A percentile compares a stretch with the other conserved stretches of the same genome.
Conservation (phyloP, 1,284 basidiomycete genomes). For the Pyrrhoderma noxium region DNA sequence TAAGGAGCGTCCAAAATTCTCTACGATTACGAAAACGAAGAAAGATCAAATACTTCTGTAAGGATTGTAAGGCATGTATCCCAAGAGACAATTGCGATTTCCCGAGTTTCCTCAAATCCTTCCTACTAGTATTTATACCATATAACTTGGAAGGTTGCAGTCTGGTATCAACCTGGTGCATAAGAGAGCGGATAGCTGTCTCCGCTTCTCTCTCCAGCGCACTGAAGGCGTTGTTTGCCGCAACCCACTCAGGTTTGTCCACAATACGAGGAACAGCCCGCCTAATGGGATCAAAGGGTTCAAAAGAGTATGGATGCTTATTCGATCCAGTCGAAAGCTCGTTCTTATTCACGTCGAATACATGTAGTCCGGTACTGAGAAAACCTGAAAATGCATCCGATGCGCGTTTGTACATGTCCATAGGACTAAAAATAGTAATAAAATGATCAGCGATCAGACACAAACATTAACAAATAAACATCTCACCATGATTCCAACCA, state of each 20-base stretch:
- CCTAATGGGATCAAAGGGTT: slow-evolving; percentile 40
- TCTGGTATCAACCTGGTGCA: slow-evolving; percentile 24
- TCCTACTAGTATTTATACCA: neutral
- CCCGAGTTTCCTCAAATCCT: neutral
- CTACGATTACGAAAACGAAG: slow-evolving; percentile 48
- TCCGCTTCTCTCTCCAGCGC: slow-evolving; percentile 37
- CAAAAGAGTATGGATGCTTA: slow-evolving; percentile 23
- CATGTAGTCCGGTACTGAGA: slow-evolving; percentile 38
- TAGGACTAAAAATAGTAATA: slow-evolving; percentile 8
- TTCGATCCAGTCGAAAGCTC: slow-evolving; percentile 37
- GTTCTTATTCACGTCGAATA: slow-evolving; percentile 45
- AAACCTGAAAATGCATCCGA: slow-evolving; percentile 22
- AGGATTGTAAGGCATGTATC: slow-evolving; percentile 29
- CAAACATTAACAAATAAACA: neutral
- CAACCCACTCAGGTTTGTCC: slow-evolving; percentile 29
- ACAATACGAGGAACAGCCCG: slow-evolving; percentile 28
- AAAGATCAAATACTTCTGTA: slow-evolving; percentile 45
- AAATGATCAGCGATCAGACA: slow-evolving; percentile 6
- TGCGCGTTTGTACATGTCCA: slow-evolving; percentile 17
- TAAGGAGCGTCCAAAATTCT: slow-evolving; percentile 29
- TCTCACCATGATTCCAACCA: slow-evolving; percentile 34
- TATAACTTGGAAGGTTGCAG: slow-evolving; percentile 22
- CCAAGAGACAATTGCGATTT: slow-evolving; percentile 22
- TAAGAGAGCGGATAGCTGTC: slow-evolving; percentile 27
- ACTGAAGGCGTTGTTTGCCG: slow-evolving; percentile 36